Base-by-base conservation (phyloP, 1,284 basidiomycete species). In the Leccinum discolor region DNA sequence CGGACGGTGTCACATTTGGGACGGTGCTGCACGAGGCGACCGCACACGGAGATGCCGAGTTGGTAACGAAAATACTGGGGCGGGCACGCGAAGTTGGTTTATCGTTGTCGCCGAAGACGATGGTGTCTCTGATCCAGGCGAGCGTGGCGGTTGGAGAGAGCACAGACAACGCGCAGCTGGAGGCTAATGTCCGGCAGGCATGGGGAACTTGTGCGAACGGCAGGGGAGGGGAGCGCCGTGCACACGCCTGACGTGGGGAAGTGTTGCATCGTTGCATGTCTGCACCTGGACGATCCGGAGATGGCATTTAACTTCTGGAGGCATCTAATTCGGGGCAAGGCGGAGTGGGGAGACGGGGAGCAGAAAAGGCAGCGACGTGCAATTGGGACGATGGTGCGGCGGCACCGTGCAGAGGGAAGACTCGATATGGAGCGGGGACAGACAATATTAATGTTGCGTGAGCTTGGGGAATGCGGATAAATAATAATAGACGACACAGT, bases 241-340 rank as follows among this genome's bases (percentile, higher is more conserved):
- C 76, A 80, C 58, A 80, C 86, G 38, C 76, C 81, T 35, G 78
- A 81, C 50, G 78, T 83, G 70, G 88, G 84, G 14, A 82, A 81
- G 68, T 80, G 80, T 69, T 84, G 88, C 67, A 80, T 88, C 35
- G 71, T 71, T n/a, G 80, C 80, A 18, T 82, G 86, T 32, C 73
- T 91, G 65, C 77, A 78, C 42, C 79, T 81, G 40, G 75, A 80
- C 18, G 81, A 87, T 47, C 81, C 85, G 1, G 68, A 68, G 66
- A 74, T 85, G 77, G 90, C 88, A 4, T 89, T 81, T 77, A 73
- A 76, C 58, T 90, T 90, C 73, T 91, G 90, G 89, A 71, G 75
- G 62, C 70, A 77, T 62, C 73, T 88, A 62, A 57, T 90, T 23
- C 77, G 76, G 68, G 76, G 76, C 60, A 83, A 80, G 73, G 77